Evolutionary conservation across 2,329 filamentous ascomycete species (phyloP).

Genomic region (Talaromyces sp.): DNA sequence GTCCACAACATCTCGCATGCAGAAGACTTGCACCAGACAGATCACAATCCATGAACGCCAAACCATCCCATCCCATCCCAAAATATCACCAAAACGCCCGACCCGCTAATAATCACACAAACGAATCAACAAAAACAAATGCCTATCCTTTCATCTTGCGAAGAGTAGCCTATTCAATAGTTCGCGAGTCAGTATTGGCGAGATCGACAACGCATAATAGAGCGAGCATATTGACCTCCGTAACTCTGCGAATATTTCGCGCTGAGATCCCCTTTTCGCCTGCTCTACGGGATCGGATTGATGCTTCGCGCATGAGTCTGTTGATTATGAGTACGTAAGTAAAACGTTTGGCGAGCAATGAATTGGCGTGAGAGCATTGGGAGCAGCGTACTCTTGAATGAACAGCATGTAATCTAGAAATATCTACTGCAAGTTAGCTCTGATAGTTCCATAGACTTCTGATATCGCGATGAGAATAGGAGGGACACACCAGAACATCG

Average conservation of each 20-base stretch:
- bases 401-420: slow-evolving; percentile 83
- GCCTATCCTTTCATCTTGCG: slow-evolving; percentile 66
- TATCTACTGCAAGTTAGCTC: slow-evolving; percentile 48
- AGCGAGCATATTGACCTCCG: slow-evolving; percentile 53
- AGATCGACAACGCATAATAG: not conserved
- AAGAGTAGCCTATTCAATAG: slow-evolving; percentile 54
- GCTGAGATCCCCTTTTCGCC: slow-evolving; percentile 73
- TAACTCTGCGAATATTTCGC: slow-evolving; percentile 72
- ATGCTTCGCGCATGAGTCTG: slow-evolving; percentile 75
- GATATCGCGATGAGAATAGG: not conserved
- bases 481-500: slow-evolving; percentile 68
- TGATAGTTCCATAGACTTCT: no score
- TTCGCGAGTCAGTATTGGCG: not conserved
- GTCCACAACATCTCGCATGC: not conserved
- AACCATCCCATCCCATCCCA: not conserved
- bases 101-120: not conserved
- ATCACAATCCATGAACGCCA: not conserved
- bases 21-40: no score
- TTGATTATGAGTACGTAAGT: not conserved
- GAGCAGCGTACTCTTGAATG: slow-evolving; percentile 57
- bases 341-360: not conserved
- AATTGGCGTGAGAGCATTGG: not conserved
- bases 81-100: not conserved
- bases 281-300: slow-evolving; percentile 69
- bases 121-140: not conserved